Evolutionary conservation across 371 early-diverging fungal genomes (phyloP), one percentile per base, ranked within the genome.

Genomic region (Gilbertella persicaria): DNA sequence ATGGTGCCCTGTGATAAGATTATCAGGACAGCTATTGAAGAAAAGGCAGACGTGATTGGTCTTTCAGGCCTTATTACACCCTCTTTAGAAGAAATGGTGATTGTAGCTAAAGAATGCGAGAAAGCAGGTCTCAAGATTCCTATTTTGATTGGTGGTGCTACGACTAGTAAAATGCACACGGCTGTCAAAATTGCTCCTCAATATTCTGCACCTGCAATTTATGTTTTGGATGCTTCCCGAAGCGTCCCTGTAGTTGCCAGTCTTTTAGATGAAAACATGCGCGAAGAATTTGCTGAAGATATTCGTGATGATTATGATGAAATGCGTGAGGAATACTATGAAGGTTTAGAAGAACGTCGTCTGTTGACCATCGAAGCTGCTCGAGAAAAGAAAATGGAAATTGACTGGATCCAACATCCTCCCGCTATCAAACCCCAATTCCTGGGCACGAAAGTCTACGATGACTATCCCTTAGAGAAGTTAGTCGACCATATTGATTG

Each of bases 101-200:
- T 87, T 45, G 94, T 94, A 5, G 93, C 94, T 48, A 89, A 88
- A 69, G 94, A 94, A 73, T 87, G 91, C 70, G 81, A 96, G 78
- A 85, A 92, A 28, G 85, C 81, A 9, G 92, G 92, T n/a, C 62
- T 95, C 58, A 93, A 88, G 62, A 76, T 85, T 23, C 96, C 96
- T 10, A 80, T 96, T 48, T 68, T 96, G 33, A 93, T 96, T 53
- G 96, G 96, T 41, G 96, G 96, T 37, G 96, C 96, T 2, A 96
- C 96, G 1, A 96, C 96, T 3, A 90, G 90, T 60, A 94, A 93
- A 71, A 93, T 93, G 67, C 96, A 96, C 66, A 95, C 95, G 0
- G 95, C 96, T 9, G 96, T 96, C 44, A 96, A 96, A 72, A 94
- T 96, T 57, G 87, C 93, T 0, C 96, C 96, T 20, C 84, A 90